These are phyloP conservation scores for Tuber brumale DNA, from an alignment of 495 filamentous ascomycete genomes.

Conservation along the genomic window DNA sequence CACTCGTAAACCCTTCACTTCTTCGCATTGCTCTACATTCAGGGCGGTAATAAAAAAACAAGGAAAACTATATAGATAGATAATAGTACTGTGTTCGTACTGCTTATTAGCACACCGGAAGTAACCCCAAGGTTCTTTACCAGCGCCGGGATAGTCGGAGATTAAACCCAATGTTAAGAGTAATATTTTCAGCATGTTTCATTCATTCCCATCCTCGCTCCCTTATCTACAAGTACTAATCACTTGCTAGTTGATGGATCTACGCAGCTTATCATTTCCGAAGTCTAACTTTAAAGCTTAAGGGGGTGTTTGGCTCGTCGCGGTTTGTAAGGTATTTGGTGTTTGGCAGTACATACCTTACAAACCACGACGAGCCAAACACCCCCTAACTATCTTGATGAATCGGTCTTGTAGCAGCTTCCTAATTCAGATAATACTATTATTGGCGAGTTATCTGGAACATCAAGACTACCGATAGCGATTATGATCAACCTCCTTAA, in stretches of 20 bases:
- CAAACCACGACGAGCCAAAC: no score
- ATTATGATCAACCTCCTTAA: neutral
- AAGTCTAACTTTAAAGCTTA: neutral
- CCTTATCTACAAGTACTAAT: neutral
- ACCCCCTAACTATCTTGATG: neutral
- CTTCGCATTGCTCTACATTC: neutral
- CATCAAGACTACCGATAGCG: neutral
- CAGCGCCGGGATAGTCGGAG: neutral
- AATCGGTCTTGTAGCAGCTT: neutral
- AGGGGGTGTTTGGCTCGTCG: no score
- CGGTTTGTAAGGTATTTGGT: no score
- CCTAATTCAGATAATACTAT: neutral
- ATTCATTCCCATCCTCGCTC: neutral
- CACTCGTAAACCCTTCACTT: neutral
- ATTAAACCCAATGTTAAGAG: neutral
- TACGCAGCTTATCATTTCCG: neutral
- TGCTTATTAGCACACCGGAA: neutral
- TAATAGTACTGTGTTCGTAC: no score
- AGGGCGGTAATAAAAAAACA: neutral
- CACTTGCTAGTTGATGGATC: neutral
- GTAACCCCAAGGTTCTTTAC: neutral
- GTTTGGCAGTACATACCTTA: no score
- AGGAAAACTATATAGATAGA: neutral
- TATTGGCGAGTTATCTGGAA: neutral
- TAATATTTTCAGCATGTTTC: neutral